These are phyloP conservation scores for Zhuliangozyma blackwelliae DNA, from an alignment of 1,139 yeast genomes.

Conservation along the genomic window DNA sequence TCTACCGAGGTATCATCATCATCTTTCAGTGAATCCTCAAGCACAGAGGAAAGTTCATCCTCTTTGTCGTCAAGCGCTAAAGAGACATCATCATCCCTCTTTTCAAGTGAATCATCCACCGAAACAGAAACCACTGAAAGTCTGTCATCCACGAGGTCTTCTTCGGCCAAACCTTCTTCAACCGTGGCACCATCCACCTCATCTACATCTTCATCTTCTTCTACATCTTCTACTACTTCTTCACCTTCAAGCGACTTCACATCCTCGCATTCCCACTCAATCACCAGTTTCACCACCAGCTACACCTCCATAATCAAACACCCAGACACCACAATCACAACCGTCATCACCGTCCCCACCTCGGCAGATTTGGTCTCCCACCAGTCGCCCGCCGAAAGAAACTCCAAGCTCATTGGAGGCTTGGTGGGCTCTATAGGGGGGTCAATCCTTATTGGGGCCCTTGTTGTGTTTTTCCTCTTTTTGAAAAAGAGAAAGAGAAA, in stretches of 20 bases:
- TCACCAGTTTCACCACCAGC: slow-evolving; percentile 12
- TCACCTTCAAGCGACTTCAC: too few species aligned
- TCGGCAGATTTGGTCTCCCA: slow-evolving; percentile 13
- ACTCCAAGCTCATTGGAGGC: slow-evolving; percentile 43
- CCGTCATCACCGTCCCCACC: slow-evolving; percentile 39
- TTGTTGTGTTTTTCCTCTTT: slow-evolving; percentile 35
- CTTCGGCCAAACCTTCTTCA: slow-evolving; percentile 4
- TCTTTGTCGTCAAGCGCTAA: slow-evolving; percentile 2
- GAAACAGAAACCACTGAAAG: slow-evolving; percentile 2
- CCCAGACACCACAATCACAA: slow-evolving; percentile 40
- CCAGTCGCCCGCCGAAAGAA: slow-evolving; percentile 19
- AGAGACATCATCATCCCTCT: slow-evolving; percentile 1
- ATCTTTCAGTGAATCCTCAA: slow-evolving; percentile 6
- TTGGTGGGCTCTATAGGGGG: slow-evolving; percentile 49
- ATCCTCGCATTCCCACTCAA: slow-evolving; percentile 3
- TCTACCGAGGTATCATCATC: slow-evolving; percentile 10
- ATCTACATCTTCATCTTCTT: not conserved
- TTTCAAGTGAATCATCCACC: slow-evolving; percentile 1
- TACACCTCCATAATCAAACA: slow-evolving; percentile 10
- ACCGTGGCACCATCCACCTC: slow-evolving; percentile 5
- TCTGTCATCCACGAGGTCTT: slow-evolving; percentile 2
- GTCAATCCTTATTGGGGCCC: slow-evolving; percentile 35
- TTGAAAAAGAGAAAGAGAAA: slow-evolving; percentile 29
- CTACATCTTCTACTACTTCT: slow-evolving; percentile 4
- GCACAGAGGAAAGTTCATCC: too few species aligned